These are phyloP conservation scores for Theobroma cacao DNA, from an alignment of 345 rosid genomes.

Conservation along the genomic window DNA sequence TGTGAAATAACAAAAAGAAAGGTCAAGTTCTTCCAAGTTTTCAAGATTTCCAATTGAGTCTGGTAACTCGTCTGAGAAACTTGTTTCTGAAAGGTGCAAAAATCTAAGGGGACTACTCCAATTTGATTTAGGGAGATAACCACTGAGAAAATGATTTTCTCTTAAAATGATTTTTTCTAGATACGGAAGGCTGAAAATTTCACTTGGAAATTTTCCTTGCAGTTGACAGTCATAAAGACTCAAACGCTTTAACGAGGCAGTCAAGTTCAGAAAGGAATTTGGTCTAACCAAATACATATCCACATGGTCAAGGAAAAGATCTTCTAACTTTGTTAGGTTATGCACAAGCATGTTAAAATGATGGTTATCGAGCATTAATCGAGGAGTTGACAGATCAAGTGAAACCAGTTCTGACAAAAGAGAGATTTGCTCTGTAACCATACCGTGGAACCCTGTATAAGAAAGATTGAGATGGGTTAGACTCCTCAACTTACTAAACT, in stretches of 20 bases:
- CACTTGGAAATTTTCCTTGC: slow-evolving; percentile 8
- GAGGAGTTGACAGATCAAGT: not conserved
- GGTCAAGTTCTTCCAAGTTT: not conserved
- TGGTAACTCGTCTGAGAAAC: not conserved
- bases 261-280: not conserved
- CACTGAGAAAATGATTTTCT: not conserved
- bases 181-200: slow-evolving; percentile 6
- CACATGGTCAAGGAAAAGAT: not conserved
- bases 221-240: not conserved
- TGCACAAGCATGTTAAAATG: not conserved
- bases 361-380: not conserved
- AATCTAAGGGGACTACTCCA: slow-evolving; percentile 6
- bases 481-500: not conserved
- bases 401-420: not conserved
- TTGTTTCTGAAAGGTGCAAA: not conserved
- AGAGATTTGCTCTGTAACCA: slow-evolving; percentile 15
- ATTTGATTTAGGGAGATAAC: slow-evolving; percentile 16
- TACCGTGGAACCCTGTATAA: not conserved
- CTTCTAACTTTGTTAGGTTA: not conserved
- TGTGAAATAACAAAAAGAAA: not conserved
- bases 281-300: not conserved
- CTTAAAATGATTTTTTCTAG: not conserved
- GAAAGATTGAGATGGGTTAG: slow-evolving; percentile 29
- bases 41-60: not conserved
- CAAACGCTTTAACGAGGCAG: not conserved